phyloP scores from a whole-genome alignment of 345 rosid species.

The Ricinus communis region DNA sequence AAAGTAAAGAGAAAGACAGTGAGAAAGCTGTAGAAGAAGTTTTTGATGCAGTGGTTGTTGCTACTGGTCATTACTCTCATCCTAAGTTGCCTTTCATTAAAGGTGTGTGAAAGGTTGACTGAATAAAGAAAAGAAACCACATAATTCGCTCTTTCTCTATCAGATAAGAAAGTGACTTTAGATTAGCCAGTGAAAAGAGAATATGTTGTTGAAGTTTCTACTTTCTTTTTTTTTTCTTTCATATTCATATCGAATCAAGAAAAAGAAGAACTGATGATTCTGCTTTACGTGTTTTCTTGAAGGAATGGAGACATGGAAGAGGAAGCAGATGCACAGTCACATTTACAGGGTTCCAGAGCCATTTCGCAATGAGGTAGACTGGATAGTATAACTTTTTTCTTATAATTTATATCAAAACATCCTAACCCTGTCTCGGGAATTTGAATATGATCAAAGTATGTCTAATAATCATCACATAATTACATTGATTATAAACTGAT shows the following conservation, averaged over 20 bases:
- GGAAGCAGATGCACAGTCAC: conserved; percentile 88
- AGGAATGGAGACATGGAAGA: conserved; percentile 86
- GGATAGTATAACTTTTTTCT: too few species aligned
- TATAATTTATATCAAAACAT: too few species aligned
- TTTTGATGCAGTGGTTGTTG: conserved; percentile 89
- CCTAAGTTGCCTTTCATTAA: conserved; percentile 76
- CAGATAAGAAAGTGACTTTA: not conserved
- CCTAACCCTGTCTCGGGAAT: too few species aligned
- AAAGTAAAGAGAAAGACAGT: conserved; percentile 39
- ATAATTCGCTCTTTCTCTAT: too few species aligned
- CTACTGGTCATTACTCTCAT: conserved; percentile 84
- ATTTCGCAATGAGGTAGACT: conserved; percentile 61
- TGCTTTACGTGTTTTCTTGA: too few species aligned
- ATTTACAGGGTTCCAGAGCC: conserved; percentile 76
- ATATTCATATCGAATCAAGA: not conserved
- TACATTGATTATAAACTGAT: too few species aligned
- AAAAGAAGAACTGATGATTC: too few species aligned
- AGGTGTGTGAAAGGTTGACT: conserved; percentile 33
- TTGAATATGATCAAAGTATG: too few species aligned
- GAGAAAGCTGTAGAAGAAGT: conserved; percentile 61
- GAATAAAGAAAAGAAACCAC: not conserved
- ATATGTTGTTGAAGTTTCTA: not conserved
- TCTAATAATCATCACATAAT: too few species aligned
- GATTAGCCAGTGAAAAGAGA: not conserved
- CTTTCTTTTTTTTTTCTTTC: not conserved